These are phyloP conservation scores for Prunus yedoensis DNA, from an alignment of 331 rosid species.

Conservation along the genomic window DNA sequence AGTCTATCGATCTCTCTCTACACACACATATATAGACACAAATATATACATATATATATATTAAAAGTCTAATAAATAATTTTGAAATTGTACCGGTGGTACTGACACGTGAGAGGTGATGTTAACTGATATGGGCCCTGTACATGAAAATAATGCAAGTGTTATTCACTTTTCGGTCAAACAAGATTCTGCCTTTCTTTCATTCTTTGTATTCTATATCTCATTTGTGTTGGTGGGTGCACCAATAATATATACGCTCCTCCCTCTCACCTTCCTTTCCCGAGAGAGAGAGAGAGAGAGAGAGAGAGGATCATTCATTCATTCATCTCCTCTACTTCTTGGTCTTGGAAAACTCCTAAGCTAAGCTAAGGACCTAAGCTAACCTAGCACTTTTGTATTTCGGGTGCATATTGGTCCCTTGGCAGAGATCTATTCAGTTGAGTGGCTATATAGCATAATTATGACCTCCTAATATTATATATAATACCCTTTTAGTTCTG, in stretches of 20 bases:
- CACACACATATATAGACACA: conserved; percentile 1
- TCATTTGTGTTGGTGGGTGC: conserved; percentile 19
- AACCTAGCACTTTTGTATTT: too few relatives aligned
- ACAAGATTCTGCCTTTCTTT: conserved; percentile 9
- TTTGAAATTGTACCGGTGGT: background rate
- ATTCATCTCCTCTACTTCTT: too few relatives aligned
- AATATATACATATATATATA: background rate
- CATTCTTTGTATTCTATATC: conserved; percentile 18
- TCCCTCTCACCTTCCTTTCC: background rate
- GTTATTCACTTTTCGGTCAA: conserved; percentile 18
- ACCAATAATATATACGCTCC: background rate
- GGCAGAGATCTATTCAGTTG: too few relatives aligned
- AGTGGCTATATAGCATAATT: too few relatives aligned
- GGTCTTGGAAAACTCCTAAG: too few relatives aligned
- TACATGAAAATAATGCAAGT: conserved; percentile 9
- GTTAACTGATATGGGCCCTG: conserved; percentile 7
- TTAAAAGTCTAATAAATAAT: too few relatives aligned
- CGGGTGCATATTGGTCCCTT: too few relatives aligned
- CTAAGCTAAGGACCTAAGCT: too few relatives aligned
- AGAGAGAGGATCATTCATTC: too few relatives aligned
- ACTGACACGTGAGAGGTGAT: conserved; percentile 22
- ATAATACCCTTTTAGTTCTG: too few relatives aligned
- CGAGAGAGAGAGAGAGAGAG: too few relatives aligned
- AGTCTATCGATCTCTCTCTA: background rate
- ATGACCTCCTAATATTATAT: too few relatives aligned